Evolutionary conservation across 202 grass and related monocot genomes (phyloP), one percentile per base, ranked within the genome.

Genomic region (Eragrostis tef): DNA sequence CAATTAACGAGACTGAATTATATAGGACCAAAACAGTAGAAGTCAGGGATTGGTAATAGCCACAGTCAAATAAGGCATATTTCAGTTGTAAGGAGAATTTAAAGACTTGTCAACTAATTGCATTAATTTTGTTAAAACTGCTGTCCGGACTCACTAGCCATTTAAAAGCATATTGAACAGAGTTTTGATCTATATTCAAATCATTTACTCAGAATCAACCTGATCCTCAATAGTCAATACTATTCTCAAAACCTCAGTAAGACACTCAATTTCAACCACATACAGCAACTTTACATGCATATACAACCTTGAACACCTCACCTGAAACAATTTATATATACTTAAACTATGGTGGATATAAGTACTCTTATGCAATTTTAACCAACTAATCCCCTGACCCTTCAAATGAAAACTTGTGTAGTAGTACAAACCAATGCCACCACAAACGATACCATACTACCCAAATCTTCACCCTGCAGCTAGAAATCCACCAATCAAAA

Each of bases 11-110:
- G 39, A 3, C 9, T 62, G 25, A 61, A 49, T 64, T 77, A 20
- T 9, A 54, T 67, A 59, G 0, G 60, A 88, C 44, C 13, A 79
- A 42, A 88, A 61, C 26, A 72, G 34, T 7, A 11, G 0, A 49
- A 67, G 62, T 71, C 50, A 71, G 17, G 46, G 13, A 60, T 62
- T 81, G 31, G 20, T 9, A 69, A 29, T 24, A 31, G 13, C 9
- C 26, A 81, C 41, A 59, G 5, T 50, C 9, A 60, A 75, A 51
- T 65, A 50, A 50, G 48, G 48, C 34, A 39, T 5, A 39, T 39
- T 39, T 39, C 42, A 45, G 29, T 34, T n/a, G 11, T 21, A 25
- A 62, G 9, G 39, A 81, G 26, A 80, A 73, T 39, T 50, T 24
- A 17, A 31, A 34, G 17, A 46, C 27, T 9, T 34, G 64, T 2